These are phyloP conservation scores for Acrodontium crateriforme DNA, from an alignment of 2,329 filamentous ascomycete species.

Conservation along the genomic window DNA sequence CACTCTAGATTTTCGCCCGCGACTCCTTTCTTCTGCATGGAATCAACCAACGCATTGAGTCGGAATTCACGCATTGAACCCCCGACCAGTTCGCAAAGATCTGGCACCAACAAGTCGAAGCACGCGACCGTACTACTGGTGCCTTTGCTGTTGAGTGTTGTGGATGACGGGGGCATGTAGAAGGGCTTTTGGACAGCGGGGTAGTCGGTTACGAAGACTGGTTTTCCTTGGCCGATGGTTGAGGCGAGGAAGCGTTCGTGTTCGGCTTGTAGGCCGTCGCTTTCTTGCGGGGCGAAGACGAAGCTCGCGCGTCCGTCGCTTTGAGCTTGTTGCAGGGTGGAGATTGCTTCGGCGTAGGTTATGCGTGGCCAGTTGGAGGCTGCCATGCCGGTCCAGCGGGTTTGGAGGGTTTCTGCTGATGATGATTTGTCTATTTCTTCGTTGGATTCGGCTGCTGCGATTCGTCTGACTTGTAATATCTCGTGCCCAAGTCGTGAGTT, in stretches of 20 bases:
- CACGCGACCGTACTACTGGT: slow-evolving; percentile 57
- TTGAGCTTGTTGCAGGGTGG: slow-evolving; percentile 48
- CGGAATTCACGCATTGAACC: slow-evolving; percentile 83
- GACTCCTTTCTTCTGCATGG: slow-evolving; percentile 58
- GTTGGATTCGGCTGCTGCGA: not conserved
- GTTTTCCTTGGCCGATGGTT: slow-evolving; percentile 46
- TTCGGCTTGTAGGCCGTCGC: slow-evolving; percentile 67
- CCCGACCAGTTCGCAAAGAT: slow-evolving; percentile 74
- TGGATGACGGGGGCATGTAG: slow-evolving; percentile 55
- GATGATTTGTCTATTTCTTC: slow-evolving; percentile 22
- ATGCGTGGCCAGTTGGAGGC: slow-evolving; percentile 72
- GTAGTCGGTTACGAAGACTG: slow-evolving; percentile 88
- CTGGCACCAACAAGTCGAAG: slow-evolving; percentile 79
- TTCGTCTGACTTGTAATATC: slow-evolving; percentile 26
- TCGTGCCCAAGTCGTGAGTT: slow-evolving; percentile 40
- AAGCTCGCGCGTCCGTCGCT: slow-evolving; percentile 39
- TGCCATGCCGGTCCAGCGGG: slow-evolving; percentile 58
- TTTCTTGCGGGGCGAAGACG: slow-evolving; percentile 54
- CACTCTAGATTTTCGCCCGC: slow-evolving; percentile 45
- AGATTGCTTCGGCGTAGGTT: slow-evolving; percentile 67
- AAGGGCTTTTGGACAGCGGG: slow-evolving; percentile 84
- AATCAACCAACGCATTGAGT: slow-evolving; percentile 48
- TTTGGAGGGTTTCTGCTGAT: slow-evolving; percentile 39
- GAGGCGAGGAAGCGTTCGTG: slow-evolving; percentile 82
- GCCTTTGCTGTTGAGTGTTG: slow-evolving; percentile 5